Conservation (phyloP, 1,284 basidiomycete species). For the Papiliotrema flavescens region DNA sequence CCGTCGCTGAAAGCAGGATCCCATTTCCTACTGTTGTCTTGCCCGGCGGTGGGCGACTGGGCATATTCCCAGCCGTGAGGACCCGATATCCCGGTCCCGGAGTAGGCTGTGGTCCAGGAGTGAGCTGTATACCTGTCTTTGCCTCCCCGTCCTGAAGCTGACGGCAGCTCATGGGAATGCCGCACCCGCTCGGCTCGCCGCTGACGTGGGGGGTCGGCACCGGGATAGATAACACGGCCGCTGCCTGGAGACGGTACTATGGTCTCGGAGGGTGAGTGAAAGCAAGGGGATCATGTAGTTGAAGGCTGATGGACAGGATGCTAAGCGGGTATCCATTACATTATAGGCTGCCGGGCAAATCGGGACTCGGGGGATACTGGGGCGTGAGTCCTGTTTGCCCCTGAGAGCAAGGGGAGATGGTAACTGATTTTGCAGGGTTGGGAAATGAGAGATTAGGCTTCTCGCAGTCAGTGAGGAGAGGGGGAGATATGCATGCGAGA, state of each 20-base stretch:
- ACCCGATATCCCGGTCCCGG: slow-evolving; percentile 32
- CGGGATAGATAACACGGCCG: slow-evolving; percentile 37
- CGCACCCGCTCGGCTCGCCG: slow-evolving; percentile 37
- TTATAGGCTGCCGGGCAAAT: slow-evolving; percentile 23
- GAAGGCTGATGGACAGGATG: slow-evolving; percentile 6
- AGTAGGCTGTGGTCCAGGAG: slow-evolving; percentile 31
- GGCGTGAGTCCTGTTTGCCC: slow-evolving; percentile 21
- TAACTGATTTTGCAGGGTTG: slow-evolving; percentile 2
- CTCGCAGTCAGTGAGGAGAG: no score
- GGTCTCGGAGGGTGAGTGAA: slow-evolving; percentile 32
- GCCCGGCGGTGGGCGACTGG: slow-evolving; percentile 33
- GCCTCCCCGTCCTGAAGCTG: no score
- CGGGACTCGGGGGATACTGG: slow-evolving; percentile 34
- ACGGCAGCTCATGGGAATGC: slow-evolving; percentile 52
- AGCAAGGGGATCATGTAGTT: no score
- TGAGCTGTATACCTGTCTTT: no score
- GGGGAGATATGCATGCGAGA: no score
- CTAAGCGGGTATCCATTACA: slow-evolving; percentile 31
- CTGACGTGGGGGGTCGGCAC: slow-evolving; percentile 30
- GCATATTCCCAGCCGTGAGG: slow-evolving; percentile 36
- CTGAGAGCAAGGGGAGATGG: background rate
- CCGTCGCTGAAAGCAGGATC: slow-evolving; percentile 15
- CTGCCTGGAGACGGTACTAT: slow-evolving; percentile 34
- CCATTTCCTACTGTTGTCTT: slow-evolving; percentile 34
- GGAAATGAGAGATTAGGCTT: slow-evolving; percentile 6